Evolutionary conservation across 305 asterid genomes (phyloP).

Genomic region (Striga hermonthica): DNA sequence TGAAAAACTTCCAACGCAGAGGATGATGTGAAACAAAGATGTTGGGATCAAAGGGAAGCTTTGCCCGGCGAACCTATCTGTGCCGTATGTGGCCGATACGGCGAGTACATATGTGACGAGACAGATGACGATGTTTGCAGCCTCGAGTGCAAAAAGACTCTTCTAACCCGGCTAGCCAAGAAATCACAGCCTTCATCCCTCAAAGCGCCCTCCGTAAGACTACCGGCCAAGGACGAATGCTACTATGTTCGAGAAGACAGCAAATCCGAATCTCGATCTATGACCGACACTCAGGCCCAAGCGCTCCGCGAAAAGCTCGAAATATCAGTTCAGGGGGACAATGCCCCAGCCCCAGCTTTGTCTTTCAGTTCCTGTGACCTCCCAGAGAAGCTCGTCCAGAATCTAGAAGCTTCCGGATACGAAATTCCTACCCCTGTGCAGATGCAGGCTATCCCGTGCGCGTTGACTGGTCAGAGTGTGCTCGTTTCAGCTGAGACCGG

Average conservation of each 20-base stretch:
- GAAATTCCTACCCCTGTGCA: slow-evolving; percentile 94
- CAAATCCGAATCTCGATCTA: slow-evolving; percentile 30
- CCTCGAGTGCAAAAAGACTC: slow-evolving; percentile 66
- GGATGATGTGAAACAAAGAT: slow-evolving; percentile 57
- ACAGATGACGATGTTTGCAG: slow-evolving; percentile 94
- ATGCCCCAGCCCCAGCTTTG: slow-evolving; percentile 55
- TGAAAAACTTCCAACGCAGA: slow-evolving; percentile 33
- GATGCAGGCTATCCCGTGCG: slow-evolving; percentile 94
- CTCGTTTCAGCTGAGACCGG: slow-evolving; percentile 95
- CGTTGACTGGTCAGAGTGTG: slow-evolving; percentile 61
- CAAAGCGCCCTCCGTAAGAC: slow-evolving; percentile 38
- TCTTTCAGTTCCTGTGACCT: slow-evolving; percentile 69
- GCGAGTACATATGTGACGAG: slow-evolving; percentile 90
- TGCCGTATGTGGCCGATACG: slow-evolving; percentile 75
- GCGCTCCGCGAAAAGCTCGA: slow-evolving; percentile 59
- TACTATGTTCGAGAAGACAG: slow-evolving; percentile 60
- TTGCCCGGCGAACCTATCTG: slow-evolving; percentile 75
- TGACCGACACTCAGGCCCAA: slow-evolving; percentile 42
- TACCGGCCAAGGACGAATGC: slow-evolving; percentile 73
- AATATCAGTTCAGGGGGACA: slow-evolving; percentile 55
- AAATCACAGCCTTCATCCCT: slow-evolving; percentile 32
- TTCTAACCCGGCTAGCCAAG: slow-evolving; percentile 42
- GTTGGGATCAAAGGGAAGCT: slow-evolving; percentile 91
- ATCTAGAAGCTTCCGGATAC: slow-evolving; percentile 75
- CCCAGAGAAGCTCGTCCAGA: slow-evolving; percentile 68